Evolutionary conservation across 768 basidiomycete species (phyloP).

Genomic region (Tephrocybe sp.): DNA sequence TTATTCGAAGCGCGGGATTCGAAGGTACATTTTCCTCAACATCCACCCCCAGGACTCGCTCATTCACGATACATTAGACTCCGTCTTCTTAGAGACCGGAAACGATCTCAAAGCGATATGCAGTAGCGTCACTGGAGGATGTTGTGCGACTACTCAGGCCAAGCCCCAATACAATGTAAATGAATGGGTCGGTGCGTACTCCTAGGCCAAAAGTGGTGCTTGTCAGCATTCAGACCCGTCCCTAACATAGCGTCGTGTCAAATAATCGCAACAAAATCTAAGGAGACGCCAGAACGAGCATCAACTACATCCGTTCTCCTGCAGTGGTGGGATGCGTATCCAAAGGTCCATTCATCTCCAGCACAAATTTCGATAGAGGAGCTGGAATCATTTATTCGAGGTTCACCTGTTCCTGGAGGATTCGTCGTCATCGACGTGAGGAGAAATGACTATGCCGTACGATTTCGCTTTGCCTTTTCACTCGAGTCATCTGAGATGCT

Average conservation of each 20-base stretch:
- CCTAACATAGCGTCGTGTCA: conserved; percentile 38
- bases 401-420: conserved; percentile 7
- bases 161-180: conserved; percentile 35
- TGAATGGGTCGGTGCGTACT: conserved; percentile 38
- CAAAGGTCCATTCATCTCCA: conserved; percentile 31
- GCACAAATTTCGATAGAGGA: conserved; percentile 30
- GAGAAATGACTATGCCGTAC: conserved; percentile 41
- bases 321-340: conserved; percentile 57
- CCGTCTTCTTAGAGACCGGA: conserved; percentile 34
- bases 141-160: background rate
- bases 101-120: conserved; percentile 40
- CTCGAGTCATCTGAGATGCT: background rate
- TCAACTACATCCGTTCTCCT: conserved; percentile 25
- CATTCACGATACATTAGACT: conserved; percentile 26
- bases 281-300: conserved; percentile 3
- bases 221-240: background rate
- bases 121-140: background rate
- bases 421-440: conserved; percentile 52
- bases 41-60: background rate
- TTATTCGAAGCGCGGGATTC: conserved; percentile 41
- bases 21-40: conserved; percentile 23
- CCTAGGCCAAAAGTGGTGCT: background rate
- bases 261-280: conserved; percentile 42
- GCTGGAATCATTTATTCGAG: conserved; percentile 33
- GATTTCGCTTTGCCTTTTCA: conserved; percentile 6